A percentile compares a stretch with the other conserved stretches of the same genome.
Conservation (phyloP, 495 filamentous ascomycete genomes). For the Trypethelium eluteriae region DNA sequence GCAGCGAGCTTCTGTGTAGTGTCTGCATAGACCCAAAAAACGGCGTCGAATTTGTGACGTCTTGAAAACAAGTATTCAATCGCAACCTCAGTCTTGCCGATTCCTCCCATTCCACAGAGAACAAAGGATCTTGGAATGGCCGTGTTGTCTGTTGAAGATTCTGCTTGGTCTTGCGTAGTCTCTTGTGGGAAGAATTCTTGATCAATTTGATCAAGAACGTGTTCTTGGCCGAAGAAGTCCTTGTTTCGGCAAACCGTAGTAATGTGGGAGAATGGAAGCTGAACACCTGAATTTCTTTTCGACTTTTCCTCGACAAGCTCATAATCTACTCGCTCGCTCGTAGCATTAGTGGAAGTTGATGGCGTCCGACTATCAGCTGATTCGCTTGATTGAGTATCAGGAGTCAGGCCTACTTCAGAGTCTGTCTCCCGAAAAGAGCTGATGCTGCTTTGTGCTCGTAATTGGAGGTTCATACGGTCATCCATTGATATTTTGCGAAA, state of each 20-base stretch:
- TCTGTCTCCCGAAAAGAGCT: background rate
- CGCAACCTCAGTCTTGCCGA: conserved; percentile 6
- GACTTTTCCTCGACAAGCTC: background rate
- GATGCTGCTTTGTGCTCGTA: background rate
- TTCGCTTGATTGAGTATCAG: conserved; percentile 7
- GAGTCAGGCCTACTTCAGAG: background rate
- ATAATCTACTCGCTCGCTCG: background rate
- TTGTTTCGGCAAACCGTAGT: background rate
- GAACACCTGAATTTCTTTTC: background rate
- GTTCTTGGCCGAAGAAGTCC: conserved; percentile 6
- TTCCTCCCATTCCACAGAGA: conserved; percentile 7
- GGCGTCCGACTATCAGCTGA: background rate
- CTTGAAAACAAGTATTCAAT: conserved; percentile 4
- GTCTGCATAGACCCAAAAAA: conserved; percentile 10
- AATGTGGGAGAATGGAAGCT: conserved; percentile 1
- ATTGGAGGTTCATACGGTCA: background rate
- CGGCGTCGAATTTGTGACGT: conserved; percentile 2
- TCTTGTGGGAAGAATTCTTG: conserved; percentile 6
- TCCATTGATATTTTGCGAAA: background rate
- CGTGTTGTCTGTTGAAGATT: background rate
- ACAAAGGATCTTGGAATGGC: background rate
- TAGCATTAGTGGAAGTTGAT: background rate
- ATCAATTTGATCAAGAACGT: conserved; percentile 9
- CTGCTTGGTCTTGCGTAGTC: background rate
- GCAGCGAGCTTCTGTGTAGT: background rate